Evolutionary conservation across 2,329 filamentous ascomycete genomes (phyloP), one percentile per base, ranked within the genome.

Genomic region (Cadophora sp.): DNA sequence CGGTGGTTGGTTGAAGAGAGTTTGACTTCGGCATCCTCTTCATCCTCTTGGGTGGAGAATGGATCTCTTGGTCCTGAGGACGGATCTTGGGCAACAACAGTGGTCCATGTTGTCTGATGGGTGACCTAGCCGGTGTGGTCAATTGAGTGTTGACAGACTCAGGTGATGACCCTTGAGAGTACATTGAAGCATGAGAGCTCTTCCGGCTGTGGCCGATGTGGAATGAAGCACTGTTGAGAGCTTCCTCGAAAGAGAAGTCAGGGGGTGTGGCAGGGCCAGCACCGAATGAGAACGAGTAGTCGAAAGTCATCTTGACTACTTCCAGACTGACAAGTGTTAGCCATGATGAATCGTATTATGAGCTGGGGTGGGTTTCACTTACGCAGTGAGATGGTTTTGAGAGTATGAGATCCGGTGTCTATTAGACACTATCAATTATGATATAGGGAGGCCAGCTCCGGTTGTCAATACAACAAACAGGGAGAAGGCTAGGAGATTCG

Each of bases 31-130:
- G 68, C 31, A 78, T 67, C 78, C 86, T 83, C 83, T 87, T 79
- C 80, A 86, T 76, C 75, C 89, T 86, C 80, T 91, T 88, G 56
- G 85, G 82, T 62, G 84, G 82, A 50, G 86, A 86, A 72, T 90
- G 88, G 70, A 93, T 87, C 70, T 90, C 85, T 80, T 95, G 91
- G 81, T 97, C 93, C 81, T 96, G 93, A 50, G 88, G 88, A 69
- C 93, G 88, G 81, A 97, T 94, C 85, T 94, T 96, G 76, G 93
- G 93, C 37, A 97, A 85, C 68, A 97, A 83, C 60, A 93, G 83
- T 62, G 93, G 92, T 63, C 93, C 92, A 81, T 94, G 91, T 70
- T 93, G 91, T 69, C 90, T 87, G 74, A 94, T 87, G 69, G 92
- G 92, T 40, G 92, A 91, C 71, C 86, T 84, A 64, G 85, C 86